Evolutionary conservation across 2,329 filamentous ascomycete species (phyloP), one percentile per base, ranked within the genome.

Genomic region (Penicillium sp.): DNA sequence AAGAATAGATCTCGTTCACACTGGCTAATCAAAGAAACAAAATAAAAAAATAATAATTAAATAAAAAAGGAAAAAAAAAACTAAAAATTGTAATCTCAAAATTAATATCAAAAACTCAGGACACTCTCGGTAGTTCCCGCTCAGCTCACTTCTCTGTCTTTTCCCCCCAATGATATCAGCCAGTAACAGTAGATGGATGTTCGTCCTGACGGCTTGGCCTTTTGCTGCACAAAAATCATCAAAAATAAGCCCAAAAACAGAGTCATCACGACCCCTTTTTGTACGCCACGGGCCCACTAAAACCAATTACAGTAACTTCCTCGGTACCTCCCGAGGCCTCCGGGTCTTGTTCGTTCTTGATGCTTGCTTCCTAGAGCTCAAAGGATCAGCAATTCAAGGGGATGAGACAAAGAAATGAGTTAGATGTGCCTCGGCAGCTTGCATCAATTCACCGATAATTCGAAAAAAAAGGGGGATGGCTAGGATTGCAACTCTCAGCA

Each of bases 111-210:
- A n/a, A 47, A 23, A 29, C 33, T n/a, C 25, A 31, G 29, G 25
- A 62, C 31, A 59, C 31, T 49, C 38, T 63, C 60, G 56, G 60
- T 60, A 63, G 58, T 50, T 60, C 47, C 63, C 58, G 50, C 60
- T 41, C 15, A 25, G 48, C 29, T 46, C 43, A 33, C 9, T 21
- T 5, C 9, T 34, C 38, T 53, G 27, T 39, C 21, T 50, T 50
- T 47, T 49, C 45, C 53, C 53, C 53, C 29, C 29, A 47, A 34
- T 47, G 55, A 47, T 53, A 50, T 53, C 47, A 58, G 49, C 59
- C 51, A 49, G 15, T 23, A 23, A 48, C 2, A 43, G n/a, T 34
- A 33, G 44, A 44, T 25, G 44, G 34, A 55, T 33, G 23, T 33
- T 53, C 29, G 46, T 43, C 49, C 7, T 50, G 39, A 58, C 33